Evolutionary conservation across 805 yeast genomes (phyloP).

Genomic region (Kodamaea hsintzibuensis): DNA sequence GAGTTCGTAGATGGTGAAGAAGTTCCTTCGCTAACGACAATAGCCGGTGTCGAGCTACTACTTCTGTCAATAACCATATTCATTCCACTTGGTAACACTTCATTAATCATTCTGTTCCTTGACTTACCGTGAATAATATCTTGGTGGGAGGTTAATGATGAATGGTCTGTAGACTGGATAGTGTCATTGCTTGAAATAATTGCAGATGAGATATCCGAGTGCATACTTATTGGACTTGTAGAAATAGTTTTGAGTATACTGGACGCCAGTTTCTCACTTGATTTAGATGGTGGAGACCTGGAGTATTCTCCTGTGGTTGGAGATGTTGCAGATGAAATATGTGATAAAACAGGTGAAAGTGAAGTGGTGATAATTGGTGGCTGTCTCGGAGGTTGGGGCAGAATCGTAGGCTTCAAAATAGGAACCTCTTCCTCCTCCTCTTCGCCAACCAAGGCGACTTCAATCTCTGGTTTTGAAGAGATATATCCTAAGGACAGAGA

Average conservation of each 20-base stretch:
- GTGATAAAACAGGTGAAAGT: neutral
- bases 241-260: neutral
- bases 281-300: neutral
- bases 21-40: conserved; percentile 19
- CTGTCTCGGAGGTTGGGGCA: neutral
- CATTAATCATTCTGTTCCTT: conserved; percentile 1
- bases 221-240: conserved; percentile 12
- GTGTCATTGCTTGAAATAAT: conserved; percentile 30
- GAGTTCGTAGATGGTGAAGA: conserved; percentile 20
- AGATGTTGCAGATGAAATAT: neutral
- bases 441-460: neutral
- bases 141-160: conserved; percentile 22
- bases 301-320: neutral
- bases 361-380: conserved; percentile 3
- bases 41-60: conserved; percentile 16
- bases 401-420: neutral
- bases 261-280: neutral
- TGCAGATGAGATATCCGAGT: conserved; percentile 30
- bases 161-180: conserved; percentile 32
- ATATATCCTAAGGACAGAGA: neutral
- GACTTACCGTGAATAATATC: conserved; percentile 13
- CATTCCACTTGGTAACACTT: neutral
- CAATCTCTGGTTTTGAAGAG: neutral
- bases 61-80: conserved; percentile 2
- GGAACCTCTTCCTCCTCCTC: neutral